These are phyloP conservation scores for Aspergillus sp. DNA, from an alignment of 2,329 filamentous ascomycete genomes.

Conservation along the genomic window DNA sequence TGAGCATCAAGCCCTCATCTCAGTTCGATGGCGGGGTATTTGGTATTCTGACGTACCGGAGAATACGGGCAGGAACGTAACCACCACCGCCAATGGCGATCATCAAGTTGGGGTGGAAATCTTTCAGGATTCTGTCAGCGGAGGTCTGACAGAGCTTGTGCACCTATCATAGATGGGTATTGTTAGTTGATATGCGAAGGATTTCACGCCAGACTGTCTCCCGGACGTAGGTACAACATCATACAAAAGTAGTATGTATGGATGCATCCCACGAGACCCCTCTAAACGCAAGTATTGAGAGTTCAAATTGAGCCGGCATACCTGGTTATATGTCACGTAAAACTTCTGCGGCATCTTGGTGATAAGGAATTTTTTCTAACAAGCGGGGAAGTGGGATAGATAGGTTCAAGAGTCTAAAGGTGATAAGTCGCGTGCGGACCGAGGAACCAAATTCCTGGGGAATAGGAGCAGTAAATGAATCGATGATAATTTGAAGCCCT, in stretches of 20 bases:
- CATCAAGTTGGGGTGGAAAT: slow-evolving; percentile 91
- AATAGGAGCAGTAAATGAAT: no score
- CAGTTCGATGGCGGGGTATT: no score
- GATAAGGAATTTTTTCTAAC: slow-evolving; percentile 1
- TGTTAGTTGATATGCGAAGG: slow-evolving; percentile 9
- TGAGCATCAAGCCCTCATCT: slow-evolving; percentile 1
- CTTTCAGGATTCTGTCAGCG: slow-evolving; percentile 72
- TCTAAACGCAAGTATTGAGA: not conserved
- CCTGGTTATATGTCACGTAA: slow-evolving; percentile 90
- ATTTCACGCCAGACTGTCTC: no score
- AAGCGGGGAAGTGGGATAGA: not conserved
- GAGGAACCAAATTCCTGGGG: no score
- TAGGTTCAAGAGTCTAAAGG: not conserved
- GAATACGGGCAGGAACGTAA: slow-evolving; percentile 93
- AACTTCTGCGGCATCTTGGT: slow-evolving; percentile 73
- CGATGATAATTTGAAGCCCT: no score
- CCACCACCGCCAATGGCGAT: slow-evolving; percentile 97
- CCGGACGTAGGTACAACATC: no score
- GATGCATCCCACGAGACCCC: no score
- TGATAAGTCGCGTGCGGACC: not conserved
- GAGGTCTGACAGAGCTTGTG: slow-evolving; percentile 94
- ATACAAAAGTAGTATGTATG: no score
- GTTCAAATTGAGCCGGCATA: slow-evolving; percentile 48
- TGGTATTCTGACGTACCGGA: slow-evolving; percentile 54
- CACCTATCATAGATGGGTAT: slow-evolving; percentile 55